Evolutionary conservation across 78 protist species (phyloP).

Genomic region (Emiliania huxleyi): DNA sequence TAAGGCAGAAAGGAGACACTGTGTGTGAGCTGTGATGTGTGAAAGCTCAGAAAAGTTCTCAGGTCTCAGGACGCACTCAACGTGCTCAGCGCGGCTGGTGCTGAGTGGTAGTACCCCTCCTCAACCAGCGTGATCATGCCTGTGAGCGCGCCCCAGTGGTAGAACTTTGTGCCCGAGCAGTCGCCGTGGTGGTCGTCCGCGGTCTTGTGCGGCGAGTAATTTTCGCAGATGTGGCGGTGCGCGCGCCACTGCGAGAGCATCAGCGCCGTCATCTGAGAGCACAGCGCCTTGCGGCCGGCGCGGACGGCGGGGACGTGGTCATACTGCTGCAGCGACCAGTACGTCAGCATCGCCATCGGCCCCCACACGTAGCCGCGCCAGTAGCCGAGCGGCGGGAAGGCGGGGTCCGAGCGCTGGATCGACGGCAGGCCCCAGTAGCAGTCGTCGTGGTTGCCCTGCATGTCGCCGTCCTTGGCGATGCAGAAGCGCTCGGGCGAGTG

Average conservation of each 20-base stretch:
- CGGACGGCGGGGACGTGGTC: background rate
- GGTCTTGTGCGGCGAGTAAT: background rate
- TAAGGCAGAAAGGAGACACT: too few relatives aligned
- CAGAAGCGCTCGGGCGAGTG: background rate
- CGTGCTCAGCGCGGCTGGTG: too few relatives aligned
- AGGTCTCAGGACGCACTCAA: too few relatives aligned
- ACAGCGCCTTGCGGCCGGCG: background rate
- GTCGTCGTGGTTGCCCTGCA: background rate
- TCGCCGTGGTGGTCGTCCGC: background rate
- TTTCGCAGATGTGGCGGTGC: background rate
- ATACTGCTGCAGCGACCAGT: background rate
- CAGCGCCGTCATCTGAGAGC: background rate
- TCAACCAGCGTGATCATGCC: background rate
- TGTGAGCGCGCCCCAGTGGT: slow-evolving; percentile 8
- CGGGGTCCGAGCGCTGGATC: background rate
- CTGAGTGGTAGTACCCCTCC: slow-evolving; percentile 61
- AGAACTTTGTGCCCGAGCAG: slow-evolving; percentile 1
- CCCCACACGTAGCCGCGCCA: slow-evolving; percentile 35
- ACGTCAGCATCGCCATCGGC: background rate
- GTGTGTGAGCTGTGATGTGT: too few relatives aligned
- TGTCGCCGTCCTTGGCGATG: background rate
- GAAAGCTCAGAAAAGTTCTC: too few relatives aligned
- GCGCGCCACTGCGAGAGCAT: background rate
- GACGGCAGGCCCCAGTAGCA: slow-evolving; percentile 27
- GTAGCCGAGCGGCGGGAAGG: slow-evolving; percentile 32